A percentile compares a stretch with the other conserved stretches of the same genome.
phyloP scores from a whole-genome alignment of 169 alveolate species.

The Hammondia hammondi region DNA sequence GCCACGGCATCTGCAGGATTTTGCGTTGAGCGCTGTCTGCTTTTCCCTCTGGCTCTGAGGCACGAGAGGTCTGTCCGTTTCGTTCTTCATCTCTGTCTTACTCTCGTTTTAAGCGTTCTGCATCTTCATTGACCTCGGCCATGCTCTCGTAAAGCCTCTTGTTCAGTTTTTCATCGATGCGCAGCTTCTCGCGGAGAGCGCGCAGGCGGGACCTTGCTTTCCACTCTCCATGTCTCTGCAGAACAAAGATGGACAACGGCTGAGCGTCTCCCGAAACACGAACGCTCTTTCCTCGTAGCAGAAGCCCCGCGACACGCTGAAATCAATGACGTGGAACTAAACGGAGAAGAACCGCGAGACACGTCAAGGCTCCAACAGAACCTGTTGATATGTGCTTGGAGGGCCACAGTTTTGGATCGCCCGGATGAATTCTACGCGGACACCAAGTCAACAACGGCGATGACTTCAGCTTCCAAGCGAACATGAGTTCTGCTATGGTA shows the following conservation, averaged over 20 bases:
- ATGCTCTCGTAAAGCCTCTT: constrained; percentile 57
- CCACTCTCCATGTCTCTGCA: constrained; percentile 70
- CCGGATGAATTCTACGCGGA: too few species aligned
- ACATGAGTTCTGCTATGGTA: too few species aligned
- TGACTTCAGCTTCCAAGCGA: not conserved
- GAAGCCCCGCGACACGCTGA: too few species aligned
- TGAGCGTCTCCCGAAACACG: not conserved
- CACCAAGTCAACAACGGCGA: too few species aligned
- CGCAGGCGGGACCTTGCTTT: constrained; percentile 53
- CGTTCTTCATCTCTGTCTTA: not conserved
- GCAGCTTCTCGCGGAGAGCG: constrained; percentile 38
- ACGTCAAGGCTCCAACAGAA: too few species aligned
- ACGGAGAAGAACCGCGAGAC: too few species aligned
- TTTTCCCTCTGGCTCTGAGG: not conserved
- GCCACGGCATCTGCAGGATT: not conserved
- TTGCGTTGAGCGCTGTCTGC: not conserved
- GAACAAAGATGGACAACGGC: not conserved
- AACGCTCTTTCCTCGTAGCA: not conserved
- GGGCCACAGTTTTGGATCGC: too few species aligned
- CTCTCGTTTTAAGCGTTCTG: constrained; percentile 60
- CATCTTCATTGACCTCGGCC: constrained; percentile 60
- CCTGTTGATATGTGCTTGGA: too few species aligned
- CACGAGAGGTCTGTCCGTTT: not conserved
- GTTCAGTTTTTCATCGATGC: constrained; percentile 59
- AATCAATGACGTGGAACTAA: too few species aligned